A percentile compares a stretch with the other conserved stretches of the same genome.
These are phyloP conservation scores for Pseudocercospora crystallina DNA, from an alignment of 2,329 filamentous ascomycete species.

Conservation along the genomic window DNA sequence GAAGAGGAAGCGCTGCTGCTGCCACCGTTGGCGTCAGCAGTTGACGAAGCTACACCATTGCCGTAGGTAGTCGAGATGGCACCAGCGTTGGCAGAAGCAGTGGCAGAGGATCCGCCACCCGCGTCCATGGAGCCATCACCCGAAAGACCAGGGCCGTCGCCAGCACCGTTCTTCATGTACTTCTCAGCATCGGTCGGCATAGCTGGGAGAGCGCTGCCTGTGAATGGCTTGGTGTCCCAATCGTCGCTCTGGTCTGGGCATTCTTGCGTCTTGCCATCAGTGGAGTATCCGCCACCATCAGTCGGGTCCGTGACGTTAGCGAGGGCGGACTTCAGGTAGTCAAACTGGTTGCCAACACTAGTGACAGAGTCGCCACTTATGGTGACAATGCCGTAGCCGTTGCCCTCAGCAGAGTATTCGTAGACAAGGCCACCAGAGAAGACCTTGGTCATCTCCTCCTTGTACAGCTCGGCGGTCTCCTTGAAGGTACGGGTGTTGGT, in stretches of 20 bases:
- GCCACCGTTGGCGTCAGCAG: neutral
- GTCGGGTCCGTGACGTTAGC: slow-evolving; percentile 49
- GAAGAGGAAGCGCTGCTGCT: slow-evolving; percentile 30
- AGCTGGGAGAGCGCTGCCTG: slow-evolving; percentile 51
- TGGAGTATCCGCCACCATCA: slow-evolving; percentile 60
- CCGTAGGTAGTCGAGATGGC: slow-evolving; percentile 37
- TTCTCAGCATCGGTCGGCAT: slow-evolving; percentile 56
- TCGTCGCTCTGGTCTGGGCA: slow-evolving; percentile 55
- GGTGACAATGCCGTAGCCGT: slow-evolving; percentile 75
- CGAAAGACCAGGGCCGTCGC: slow-evolving; percentile 53
- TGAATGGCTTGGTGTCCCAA: slow-evolving; percentile 54
- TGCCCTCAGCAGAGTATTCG: slow-evolving; percentile 80
- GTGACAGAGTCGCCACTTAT: slow-evolving; percentile 55
- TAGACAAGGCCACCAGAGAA: slow-evolving; percentile 96
- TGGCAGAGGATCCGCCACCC: slow-evolving; percentile 49
- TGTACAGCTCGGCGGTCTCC: slow-evolving; percentile 78
- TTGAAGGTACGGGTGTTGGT: slow-evolving; percentile 76
- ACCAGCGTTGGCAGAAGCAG: slow-evolving; percentile 51
- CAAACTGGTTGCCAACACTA: slow-evolving; percentile 59
- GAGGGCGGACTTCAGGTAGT: slow-evolving; percentile 53
- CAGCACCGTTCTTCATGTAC: slow-evolving; percentile 59
- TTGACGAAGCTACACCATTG: slow-evolving; percentile 10
- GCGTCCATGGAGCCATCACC: slow-evolving; percentile 51
- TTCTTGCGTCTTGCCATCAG: slow-evolving; percentile 48
- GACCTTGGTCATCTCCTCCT: slow-evolving; percentile 74